Base-by-base conservation (phyloP, 495 filamentous ascomycete genomes). In the Annulohypoxylon maeteangense region DNA sequence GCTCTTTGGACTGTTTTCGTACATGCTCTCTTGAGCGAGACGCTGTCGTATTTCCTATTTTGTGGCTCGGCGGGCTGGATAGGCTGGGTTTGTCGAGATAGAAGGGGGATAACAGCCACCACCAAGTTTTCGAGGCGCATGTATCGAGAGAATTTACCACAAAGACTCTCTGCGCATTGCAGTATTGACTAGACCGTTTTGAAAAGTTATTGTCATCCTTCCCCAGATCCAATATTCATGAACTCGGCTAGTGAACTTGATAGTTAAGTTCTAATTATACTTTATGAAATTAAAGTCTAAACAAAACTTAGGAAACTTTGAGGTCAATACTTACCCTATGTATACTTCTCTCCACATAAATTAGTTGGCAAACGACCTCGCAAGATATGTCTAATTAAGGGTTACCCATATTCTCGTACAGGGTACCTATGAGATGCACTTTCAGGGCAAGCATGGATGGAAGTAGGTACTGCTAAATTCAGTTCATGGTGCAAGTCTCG, bases 1-100 rank as follows among this genome's bases (percentile, higher is more conserved):
- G 34, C 2, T 31, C 3, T 36, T 42, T 20, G 22, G 18, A 40
- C 23, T 23, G 18, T 16, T 27, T 18, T 44, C 4, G 14, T 27
- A 12, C 50, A 63, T 50, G 10, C 23, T 4, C 7, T 29, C 10
- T 10, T n/a, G n/a, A 20, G 50, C 14, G 50, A 54, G 6, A 34
- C 50, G 50, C 50, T 29, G 29, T 34, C 50, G 27, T 6, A 11
- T 54, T 32, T 34, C 10, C 16, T 54, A 50, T 77, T 50, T 12
- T 18, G 44, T 36, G n/a, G 58, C 34, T 42, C 38, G 38, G 40
- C 12, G 50, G 14, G 38, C 38, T 42, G 40, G 16, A 8, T 7
- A 6, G 5, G n/a, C 12, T 20, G 12, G n/a, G n/a, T 6, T 12
- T 40, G 5, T 38, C 3, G 14, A 40, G 25, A 16, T 1, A 16